phyloP scores from a whole-genome alignment of 257 asterid genomes.

The Solanum chaucha region DNA sequence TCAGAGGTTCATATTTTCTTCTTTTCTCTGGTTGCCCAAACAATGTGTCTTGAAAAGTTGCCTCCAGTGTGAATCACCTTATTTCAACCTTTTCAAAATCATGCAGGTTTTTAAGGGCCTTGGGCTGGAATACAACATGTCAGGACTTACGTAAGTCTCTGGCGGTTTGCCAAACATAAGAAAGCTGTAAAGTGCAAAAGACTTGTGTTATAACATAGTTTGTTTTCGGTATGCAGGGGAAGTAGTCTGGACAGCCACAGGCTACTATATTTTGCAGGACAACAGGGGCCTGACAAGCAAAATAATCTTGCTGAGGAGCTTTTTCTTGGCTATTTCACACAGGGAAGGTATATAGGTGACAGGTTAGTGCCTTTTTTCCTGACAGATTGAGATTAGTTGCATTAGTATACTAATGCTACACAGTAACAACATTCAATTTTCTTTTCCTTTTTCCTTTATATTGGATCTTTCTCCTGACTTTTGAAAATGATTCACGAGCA shows the following conservation, averaged over 20 bases:
- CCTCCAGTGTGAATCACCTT: not conserved
- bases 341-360: slow-evolving; percentile 78
- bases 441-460: not conserved
- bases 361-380: slow-evolving; percentile 28
- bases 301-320: slow-evolving; percentile 71
- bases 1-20: slow-evolving; percentile 38
- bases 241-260: slow-evolving; percentile 63
- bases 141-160: slow-evolving; percentile 48
- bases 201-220: not conserved
- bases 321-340: slow-evolving; percentile 58
- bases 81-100: not conserved
- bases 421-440: not conserved
- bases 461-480: not conserved
- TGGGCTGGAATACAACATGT: slow-evolving; percentile 42
- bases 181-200: not conserved
- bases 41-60: not conserved
- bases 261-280: slow-evolving; percentile 51
- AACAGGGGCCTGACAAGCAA: slow-evolving; percentile 58
- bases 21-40: not conserved
- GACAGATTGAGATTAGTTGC: not conserved
- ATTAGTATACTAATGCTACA: not conserved
- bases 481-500: not conserved
- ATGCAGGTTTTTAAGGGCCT: slow-evolving; percentile 51
- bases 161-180: not conserved
- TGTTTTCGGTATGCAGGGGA: slow-evolving; percentile 40